Evolutionary conservation across 108 stramenopile genomes (phyloP), one percentile per base, ranked within the genome.

Genomic region (Schizochytrium sp.): DNA sequence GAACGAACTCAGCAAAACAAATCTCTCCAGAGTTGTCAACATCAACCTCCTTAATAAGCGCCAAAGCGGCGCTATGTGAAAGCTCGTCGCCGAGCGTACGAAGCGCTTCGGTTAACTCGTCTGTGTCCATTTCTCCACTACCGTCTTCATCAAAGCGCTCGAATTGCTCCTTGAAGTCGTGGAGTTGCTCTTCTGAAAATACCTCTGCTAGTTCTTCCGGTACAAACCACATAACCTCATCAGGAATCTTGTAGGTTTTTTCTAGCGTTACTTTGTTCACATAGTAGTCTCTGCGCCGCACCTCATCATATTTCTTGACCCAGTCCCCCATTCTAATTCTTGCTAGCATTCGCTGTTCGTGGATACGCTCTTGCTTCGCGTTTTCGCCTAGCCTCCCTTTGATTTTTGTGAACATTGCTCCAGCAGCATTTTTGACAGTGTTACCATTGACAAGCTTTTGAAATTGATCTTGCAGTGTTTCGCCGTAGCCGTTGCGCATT

Each of bases 21-120:
- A 87, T 58, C 57, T 87, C 56, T 55, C 87, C 87, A 64, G n/a
- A 28, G 12, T 87, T 87, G 56, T 87, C 87, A 1, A 38, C 55
- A 57, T 87, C 87, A 44, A 87, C 87, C 57, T 87, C 87, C 28
- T 87, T 87, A 45, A 87, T 87, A 42, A 87, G 87, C 4, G 56
- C 57, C 44, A 56, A 57, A 4, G 38, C 50, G 53, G 87, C 41
- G 13, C 58, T 56, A 57, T 87, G 55, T 8, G 87, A 17, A 10
- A 87, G 19, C 28, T 87, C 87, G 76, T 83, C 76, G 8, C 87
- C 87, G 28, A 87, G 87, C 56, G 87, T 57, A 7, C 55, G 50
- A 40, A 87, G 56, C 7, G 87, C 87, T 57, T 87, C 87, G 10
- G 55, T 56, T 0, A 87, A 57, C 19, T 87, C 87, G 13, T 56